Base-by-base conservation (phyloP, 352 stramenopile species). In the Pythium apleroticum region DNA sequence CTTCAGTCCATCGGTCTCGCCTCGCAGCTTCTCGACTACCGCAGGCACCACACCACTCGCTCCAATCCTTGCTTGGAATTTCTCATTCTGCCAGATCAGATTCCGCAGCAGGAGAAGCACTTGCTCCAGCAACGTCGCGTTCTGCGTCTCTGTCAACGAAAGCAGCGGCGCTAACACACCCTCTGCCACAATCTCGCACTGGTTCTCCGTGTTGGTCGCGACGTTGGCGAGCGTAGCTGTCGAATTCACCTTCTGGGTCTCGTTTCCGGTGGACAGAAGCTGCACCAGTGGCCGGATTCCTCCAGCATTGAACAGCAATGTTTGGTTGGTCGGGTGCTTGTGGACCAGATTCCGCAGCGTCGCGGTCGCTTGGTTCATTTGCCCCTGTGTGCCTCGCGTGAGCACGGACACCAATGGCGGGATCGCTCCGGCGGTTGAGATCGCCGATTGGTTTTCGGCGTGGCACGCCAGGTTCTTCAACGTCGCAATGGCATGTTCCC, bases 401-500 rank as follows among this genome's bases (percentile, higher is more conserved):
- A 70, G 19, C 3, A 70, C 39, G 14, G 49, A 48, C 9, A 70
- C 39, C 24, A 70, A 52, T 37, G 65, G 4, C 3, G 48, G 63
- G 12, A 70, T 65, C 10, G 50, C 57, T 10, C 57, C 57, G 5
- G 49, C 52, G 1, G 28, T 22, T 17, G 56, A 39, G 37, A 70
- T 65, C 0, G 31, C 10, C 3, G 57, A 43, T 39, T 70, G 56
- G 63, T 65, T 65, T 3, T 70, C 63, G 30, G 9, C 53, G 30
- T 57, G 62, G 24, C 63, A 70, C 6, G 63, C 33, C 14, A 70
- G 19, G 25, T 70, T 70, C 63, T 70, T 70, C 15, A 70, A 39
- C 33, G 63, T 65, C 15, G 63, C 56, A 19, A 70, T 60, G 0
- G 63, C 63, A 28, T 70, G 63, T 35, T 65, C 63, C 5, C 52